Percentiles rank a stretch among this genome's conserved stretches.
phyloP scores from a whole-genome alignment of 1,284 basidiomycete genomes.

The Melampsora americana region DNA sequence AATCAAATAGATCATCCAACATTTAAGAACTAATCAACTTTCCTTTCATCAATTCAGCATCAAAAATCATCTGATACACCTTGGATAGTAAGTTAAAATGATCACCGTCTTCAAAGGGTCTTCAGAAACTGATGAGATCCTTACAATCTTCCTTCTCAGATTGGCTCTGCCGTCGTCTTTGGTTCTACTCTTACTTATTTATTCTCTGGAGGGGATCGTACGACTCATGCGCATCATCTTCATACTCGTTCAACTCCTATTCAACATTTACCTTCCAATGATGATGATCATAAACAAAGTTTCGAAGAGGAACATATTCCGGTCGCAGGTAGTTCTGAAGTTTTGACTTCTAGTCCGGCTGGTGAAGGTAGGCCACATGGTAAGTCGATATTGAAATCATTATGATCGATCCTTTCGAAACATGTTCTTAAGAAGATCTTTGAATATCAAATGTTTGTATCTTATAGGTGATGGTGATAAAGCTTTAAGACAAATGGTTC shows the following conservation, averaged over 20 bases:
- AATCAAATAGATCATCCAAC: no score
- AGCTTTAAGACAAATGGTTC: neutral
- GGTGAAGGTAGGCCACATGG: neutral
- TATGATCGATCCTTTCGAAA: no score
- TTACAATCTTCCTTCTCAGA: neutral
- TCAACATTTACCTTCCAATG: neutral
- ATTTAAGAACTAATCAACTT: no score
- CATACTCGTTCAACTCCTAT: neutral
- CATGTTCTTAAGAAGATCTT: no score
- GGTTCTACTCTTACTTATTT: neutral
- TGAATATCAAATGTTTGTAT: neutral
- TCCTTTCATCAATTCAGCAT: neutral
- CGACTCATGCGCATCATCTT: neutral
- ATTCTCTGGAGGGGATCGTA: neutral
- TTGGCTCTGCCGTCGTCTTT: neutral
- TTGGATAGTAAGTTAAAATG: neutral
- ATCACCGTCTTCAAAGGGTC: neutral
- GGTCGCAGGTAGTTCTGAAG: neutral
- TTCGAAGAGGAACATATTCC: neutral
- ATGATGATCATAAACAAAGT: neutral
- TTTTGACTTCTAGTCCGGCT: neutral
- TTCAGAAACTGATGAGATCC: neutral
- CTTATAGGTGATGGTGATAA: neutral
- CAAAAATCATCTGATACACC: conserved; percentile 3
- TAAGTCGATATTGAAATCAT: neutral